These are phyloP conservation scores for Proliferodiscus dingleyae DNA, from an alignment of 2,329 filamentous ascomycete species.

Conservation along the genomic window DNA sequence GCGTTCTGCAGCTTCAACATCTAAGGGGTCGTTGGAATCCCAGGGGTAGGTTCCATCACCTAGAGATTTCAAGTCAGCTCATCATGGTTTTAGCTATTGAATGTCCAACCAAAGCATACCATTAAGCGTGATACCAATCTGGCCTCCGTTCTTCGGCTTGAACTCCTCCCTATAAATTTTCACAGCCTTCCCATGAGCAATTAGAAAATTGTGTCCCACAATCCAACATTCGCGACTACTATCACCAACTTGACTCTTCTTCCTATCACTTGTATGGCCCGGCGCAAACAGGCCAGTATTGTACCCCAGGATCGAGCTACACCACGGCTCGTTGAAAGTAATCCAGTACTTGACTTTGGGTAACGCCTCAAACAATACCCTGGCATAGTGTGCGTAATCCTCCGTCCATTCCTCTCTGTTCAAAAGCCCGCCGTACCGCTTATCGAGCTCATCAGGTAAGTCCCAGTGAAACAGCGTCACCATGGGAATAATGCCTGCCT, in stretches of 20 bases:
- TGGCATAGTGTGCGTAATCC: slow-evolving; percentile 76
- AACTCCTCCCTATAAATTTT: slow-evolving; percentile 81
- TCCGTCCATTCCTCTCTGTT: slow-evolving; percentile 78
- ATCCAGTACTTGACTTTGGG: slow-evolving; percentile 82
- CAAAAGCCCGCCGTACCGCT: slow-evolving; percentile 75
- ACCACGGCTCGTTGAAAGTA: slow-evolving; percentile 89
- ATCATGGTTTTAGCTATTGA: background rate
- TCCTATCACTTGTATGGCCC: slow-evolving; percentile 73
- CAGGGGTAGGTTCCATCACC: slow-evolving; percentile 78
- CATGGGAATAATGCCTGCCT: slow-evolving; percentile 71
- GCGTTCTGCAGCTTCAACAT: slow-evolving; percentile 70
- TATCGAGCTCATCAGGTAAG: slow-evolving; percentile 70
- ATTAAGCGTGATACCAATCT: slow-evolving; percentile 86
- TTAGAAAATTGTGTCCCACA: slow-evolving; percentile 72
- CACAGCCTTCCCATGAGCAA: slow-evolving; percentile 76
- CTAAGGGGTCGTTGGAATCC: slow-evolving; percentile 69
- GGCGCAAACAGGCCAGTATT: slow-evolving; percentile 74
- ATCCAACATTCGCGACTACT: slow-evolving; percentile 75
- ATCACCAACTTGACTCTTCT: slow-evolving; percentile 66
- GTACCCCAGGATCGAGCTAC: slow-evolving; percentile 75
- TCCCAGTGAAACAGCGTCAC: slow-evolving; percentile 89
- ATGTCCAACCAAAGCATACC: slow-evolving; percentile 41
- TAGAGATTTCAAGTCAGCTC: slow-evolving; percentile 25
- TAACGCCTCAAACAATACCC: slow-evolving; percentile 68
- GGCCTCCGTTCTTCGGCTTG: slow-evolving; percentile 64